phyloP scores from a whole-genome alignment of 257 asterid genomes.

The Capsicum rhomboideum region DNA sequence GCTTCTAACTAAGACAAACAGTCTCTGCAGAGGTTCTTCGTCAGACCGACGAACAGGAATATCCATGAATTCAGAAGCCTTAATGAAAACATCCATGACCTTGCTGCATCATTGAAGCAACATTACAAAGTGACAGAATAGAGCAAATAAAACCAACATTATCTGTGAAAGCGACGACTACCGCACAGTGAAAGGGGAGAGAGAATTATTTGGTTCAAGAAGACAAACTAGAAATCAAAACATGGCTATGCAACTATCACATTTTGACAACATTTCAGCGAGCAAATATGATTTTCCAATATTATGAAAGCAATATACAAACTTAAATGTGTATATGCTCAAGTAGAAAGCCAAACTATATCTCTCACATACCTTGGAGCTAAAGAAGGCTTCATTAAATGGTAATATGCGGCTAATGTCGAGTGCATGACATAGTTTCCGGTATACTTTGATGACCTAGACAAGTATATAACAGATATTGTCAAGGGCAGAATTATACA shows the following conservation, averaged over 20 bases:
- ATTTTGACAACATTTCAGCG: background rate
- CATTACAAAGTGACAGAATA: constrained; percentile 5
- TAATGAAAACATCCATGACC: constrained; percentile 88
- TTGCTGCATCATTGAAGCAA: constrained; percentile 56
- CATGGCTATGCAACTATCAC: background rate
- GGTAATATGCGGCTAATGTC: constrained; percentile 84
- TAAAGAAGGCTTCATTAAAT: constrained; percentile 91
- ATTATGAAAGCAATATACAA: background rate
- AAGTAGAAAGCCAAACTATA: background rate
- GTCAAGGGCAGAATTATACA: constrained; percentile 86
- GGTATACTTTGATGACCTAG: constrained; percentile 90
- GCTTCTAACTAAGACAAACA: constrained; percentile 87
- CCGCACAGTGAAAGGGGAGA: background rate
- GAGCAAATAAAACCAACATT: background rate
- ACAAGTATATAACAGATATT: constrained; percentile 80
- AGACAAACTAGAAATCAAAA: background rate
- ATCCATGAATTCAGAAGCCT: constrained; percentile 98
- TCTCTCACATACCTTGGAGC: constrained; percentile 77
- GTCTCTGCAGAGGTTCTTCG: constrained; percentile 91
- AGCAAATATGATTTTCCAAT: background rate
- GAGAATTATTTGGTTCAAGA: background rate
- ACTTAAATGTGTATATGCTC: background rate
- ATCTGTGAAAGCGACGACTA: background rate
- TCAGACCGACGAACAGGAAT: constrained; percentile 95
- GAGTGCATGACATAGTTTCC: constrained; percentile 99